Percentiles rank a stretch among this genome's conserved stretches.
phyloP scores from a whole-genome alignment of 352 stramenopile species.

The Phytophthora citrophthora region DNA sequence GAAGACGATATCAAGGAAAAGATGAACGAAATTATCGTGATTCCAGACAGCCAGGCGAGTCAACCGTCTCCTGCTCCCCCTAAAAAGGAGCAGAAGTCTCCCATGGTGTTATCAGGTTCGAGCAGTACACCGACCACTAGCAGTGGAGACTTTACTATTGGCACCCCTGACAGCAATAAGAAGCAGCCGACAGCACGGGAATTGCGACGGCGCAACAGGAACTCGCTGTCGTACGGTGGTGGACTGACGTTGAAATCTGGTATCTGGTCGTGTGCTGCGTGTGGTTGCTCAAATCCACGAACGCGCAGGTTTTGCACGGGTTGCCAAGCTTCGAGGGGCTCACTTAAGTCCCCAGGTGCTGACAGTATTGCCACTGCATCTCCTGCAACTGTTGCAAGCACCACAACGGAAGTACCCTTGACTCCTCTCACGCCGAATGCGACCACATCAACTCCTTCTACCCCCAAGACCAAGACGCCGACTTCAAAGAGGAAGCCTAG shows the following conservation, averaged over 20 bases:
- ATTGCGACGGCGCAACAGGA: conserved; percentile 35
- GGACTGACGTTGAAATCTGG: conserved; percentile 43
- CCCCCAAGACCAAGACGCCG: conserved; percentile 7
- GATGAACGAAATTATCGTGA: conserved; percentile 17
- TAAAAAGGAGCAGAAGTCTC: conserved; percentile 16
- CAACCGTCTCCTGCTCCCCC: conserved; percentile 7
- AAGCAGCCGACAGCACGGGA: conserved; percentile 35
- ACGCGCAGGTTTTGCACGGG: conserved; percentile 53
- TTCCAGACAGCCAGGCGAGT: conserved; percentile 31
- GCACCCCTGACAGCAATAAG: conserved; percentile 4
- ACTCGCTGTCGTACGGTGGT: conserved; percentile 22
- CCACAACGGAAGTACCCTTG: conserved; percentile 15
- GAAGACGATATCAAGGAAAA: conserved; percentile 14
- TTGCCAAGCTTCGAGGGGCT: conserved; percentile 42
- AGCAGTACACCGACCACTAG: conserved; percentile 12
- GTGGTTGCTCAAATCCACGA: conserved; percentile 57
- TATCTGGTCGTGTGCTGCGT: conserved; percentile 63
- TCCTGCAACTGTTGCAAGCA: conserved; percentile 15
- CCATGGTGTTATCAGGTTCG: conserved; percentile 4
- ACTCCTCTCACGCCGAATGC: conserved; percentile 11
- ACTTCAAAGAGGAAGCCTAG: conserved; percentile 15
- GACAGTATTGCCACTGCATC: conserved; percentile 9
- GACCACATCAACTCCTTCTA: conserved; percentile 1
- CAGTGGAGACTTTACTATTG: conserved; percentile 22
- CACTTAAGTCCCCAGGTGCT: conserved; percentile 24